Evolutionary conservation across 768 basidiomycete genomes (phyloP).

Genomic region (Trametes meyenii): DNA sequence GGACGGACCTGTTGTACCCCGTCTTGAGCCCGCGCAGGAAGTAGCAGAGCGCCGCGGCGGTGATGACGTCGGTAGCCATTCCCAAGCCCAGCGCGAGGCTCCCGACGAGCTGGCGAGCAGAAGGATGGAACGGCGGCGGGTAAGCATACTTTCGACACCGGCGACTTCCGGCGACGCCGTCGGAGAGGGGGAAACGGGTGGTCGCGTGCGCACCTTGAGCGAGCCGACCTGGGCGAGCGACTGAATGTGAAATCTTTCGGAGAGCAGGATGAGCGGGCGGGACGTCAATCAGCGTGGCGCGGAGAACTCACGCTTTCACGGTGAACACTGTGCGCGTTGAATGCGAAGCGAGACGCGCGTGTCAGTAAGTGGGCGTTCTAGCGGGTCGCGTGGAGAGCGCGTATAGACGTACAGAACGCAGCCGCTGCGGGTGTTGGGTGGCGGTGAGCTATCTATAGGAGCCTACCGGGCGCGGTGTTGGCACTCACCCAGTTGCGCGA

Average conservation of each 20-base stretch:
- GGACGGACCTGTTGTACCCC: constrained; percentile 44
- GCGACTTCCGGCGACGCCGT: too few relatives aligned
- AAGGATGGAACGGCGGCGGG: background rate
- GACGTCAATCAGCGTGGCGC: too few relatives aligned
- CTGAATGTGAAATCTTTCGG: constrained; percentile 25
- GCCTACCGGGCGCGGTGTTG: background rate
- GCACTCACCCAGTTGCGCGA: constrained; percentile 51
- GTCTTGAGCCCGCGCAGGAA: constrained; percentile 59
- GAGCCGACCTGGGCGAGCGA: constrained; percentile 46
- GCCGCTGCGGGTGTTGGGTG: background rate
- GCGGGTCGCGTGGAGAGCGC: too few relatives aligned
- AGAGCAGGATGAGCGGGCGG: background rate
- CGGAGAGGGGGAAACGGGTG: background rate
- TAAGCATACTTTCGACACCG: too few relatives aligned
- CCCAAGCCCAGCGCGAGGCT: constrained; percentile 51
- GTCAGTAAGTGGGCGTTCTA: too few relatives aligned
- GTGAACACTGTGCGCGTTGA: constrained; percentile 41
- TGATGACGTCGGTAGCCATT: constrained; percentile 52
- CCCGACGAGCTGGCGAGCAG: constrained; percentile 41
- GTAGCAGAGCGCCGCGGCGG: constrained; percentile 53
- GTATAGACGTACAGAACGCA: constrained; percentile 11
- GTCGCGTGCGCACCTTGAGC: constrained; percentile 36
- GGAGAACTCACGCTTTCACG: constrained; percentile 43
- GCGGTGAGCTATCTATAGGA: background rate
- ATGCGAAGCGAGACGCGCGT: background rate